Evolutionary conservation across 805 yeast species (phyloP).

Genomic region (Saturnispora hagleri): DNA sequence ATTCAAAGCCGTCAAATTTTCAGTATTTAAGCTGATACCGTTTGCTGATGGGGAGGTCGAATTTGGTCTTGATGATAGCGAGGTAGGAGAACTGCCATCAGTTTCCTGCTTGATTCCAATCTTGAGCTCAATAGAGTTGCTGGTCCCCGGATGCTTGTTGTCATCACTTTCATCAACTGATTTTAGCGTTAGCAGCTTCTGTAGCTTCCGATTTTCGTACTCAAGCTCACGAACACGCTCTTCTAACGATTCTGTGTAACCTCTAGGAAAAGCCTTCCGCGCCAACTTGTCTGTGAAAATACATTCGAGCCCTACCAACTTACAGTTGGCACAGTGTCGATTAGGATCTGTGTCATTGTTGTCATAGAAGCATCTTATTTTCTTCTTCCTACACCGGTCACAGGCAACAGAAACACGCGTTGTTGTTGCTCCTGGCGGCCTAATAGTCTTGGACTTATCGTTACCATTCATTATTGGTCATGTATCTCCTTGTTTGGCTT

Average conservation of each 20-base stretch:
- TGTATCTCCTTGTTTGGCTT: neutral
- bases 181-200: conserved; percentile 52
- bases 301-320: conserved; percentile 78
- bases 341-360: conserved; percentile 19
- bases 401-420: conserved; percentile 86
- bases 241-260: conserved; percentile 84
- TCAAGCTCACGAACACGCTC: conserved; percentile 82
- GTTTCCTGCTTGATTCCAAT: conserved; percentile 1
- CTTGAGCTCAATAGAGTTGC: neutral
- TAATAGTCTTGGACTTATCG: conserved; percentile 40
- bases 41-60: neutral
- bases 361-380: conserved; percentile 49
- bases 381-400: conserved; percentile 78
- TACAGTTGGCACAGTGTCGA: conserved; percentile 75
- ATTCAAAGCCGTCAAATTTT: conserved; percentile 25
- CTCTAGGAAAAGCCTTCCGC: conserved; percentile 81
- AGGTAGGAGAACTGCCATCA: neutral
- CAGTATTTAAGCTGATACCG: conserved; percentile 18
- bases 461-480: neutral
- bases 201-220: conserved; percentile 63
- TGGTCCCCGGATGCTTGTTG: neutral
- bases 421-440: conserved; percentile 55
- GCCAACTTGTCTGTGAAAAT: conserved; percentile 81
- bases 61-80: neutral
- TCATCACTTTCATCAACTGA: neutral